Conservation (phyloP, 2,329 filamentous ascomycete species). For the Penicillium brevicompactum region DNA sequence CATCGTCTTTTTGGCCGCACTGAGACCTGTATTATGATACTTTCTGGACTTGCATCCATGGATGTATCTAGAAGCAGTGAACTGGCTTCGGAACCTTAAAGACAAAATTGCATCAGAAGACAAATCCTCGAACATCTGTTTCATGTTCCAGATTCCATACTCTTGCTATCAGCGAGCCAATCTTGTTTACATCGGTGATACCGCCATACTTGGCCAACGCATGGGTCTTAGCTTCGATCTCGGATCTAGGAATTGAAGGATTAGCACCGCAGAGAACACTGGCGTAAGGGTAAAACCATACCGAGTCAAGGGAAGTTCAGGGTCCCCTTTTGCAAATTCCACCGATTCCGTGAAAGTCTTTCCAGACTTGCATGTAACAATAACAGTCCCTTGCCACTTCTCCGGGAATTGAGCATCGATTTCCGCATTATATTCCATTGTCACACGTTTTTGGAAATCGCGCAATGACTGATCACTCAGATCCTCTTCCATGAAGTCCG, state of each 20-base stretch:
- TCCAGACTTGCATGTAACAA: slow-evolving; percentile 27
- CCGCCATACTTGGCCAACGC: slow-evolving; percentile 27
- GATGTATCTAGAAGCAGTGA: too few species aligned
- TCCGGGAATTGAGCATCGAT: slow-evolving; percentile 32
- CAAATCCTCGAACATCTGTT: slow-evolving; percentile 20
- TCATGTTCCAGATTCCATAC: slow-evolving; percentile 27
- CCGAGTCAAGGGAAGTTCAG: slow-evolving; percentile 30
- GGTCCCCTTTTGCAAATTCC: slow-evolving; percentile 33
- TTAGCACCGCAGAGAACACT: neutral
- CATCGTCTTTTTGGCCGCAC: too few species aligned
- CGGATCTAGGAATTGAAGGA: slow-evolving; percentile 11
- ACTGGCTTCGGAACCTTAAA: neutral
- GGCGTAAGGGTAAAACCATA: slow-evolving; percentile 5
- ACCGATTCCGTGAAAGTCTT: slow-evolving; percentile 24
- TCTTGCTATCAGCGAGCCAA: slow-evolving; percentile 21
- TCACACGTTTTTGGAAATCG: slow-evolving; percentile 30
- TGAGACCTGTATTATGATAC: too few species aligned
- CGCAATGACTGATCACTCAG: slow-evolving; percentile 25
- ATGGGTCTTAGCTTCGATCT: slow-evolving; percentile 24
- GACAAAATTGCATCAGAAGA: slow-evolving; percentile 6
- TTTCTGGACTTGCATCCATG: too few species aligned
- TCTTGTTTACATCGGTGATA: slow-evolving; percentile 16
- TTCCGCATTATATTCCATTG: slow-evolving; percentile 28
- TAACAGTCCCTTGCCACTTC: slow-evolving; percentile 32
- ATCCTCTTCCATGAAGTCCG: slow-evolving; percentile 33